Evolutionary conservation across 768 basidiomycete genomes (phyloP).

Genomic region (Suillus variegatus): DNA sequence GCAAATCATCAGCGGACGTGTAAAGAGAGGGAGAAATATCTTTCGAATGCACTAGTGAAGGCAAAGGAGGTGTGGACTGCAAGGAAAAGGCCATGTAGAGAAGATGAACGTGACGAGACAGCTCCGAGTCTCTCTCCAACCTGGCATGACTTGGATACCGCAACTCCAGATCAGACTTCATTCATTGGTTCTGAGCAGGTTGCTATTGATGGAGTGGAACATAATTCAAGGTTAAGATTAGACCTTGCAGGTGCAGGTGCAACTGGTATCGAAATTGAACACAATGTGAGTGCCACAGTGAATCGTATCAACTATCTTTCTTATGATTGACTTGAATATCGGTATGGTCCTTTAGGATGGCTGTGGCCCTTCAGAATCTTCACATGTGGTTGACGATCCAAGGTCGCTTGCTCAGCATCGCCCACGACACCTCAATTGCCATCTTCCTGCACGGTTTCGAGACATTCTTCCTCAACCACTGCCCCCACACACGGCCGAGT

Average conservation of each 20-base stretch:
- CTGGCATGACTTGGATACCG: background rate
- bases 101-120: background rate
- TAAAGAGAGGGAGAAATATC: conserved; percentile 10
- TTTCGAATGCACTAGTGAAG: conserved; percentile 5
- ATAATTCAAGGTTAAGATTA: background rate
- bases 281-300: background rate
- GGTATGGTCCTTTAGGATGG: background rate
- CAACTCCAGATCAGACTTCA: background rate
- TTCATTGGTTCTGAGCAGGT: background rate
- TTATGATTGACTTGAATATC: background rate
- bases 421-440: background rate
- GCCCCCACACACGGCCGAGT: background rate
- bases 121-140: background rate
- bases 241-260: background rate
- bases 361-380: background rate
- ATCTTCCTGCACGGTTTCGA: background rate
- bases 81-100: background rate
- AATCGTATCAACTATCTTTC: background rate
- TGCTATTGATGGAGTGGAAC: background rate
- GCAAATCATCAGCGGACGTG: conserved; percentile 1
- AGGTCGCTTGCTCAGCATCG: conserved; percentile 1
- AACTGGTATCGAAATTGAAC: background rate
- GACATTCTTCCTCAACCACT: conserved; percentile 9
- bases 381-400: background rate
- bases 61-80: conserved; percentile 5